These are phyloP conservation scores for Artomyces pyxidatus DNA, from an alignment of 768 basidiomycete species.

Conservation along the genomic window DNA sequence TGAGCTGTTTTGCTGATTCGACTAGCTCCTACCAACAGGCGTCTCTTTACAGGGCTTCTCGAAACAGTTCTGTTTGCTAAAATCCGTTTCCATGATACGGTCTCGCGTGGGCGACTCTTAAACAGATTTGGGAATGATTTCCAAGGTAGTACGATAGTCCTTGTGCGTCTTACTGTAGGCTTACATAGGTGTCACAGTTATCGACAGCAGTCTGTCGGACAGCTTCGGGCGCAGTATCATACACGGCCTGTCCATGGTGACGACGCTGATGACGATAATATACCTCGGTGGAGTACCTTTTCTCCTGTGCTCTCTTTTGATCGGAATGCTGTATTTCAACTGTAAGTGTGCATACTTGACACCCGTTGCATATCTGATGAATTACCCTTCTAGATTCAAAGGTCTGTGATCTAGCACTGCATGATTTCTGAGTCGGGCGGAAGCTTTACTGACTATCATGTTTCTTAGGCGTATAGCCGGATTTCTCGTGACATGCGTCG, in stretches of 20 bases:
- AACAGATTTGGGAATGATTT: slow-evolving; percentile 90
- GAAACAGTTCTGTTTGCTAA: slow-evolving; percentile 81
- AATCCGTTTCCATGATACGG: slow-evolving; percentile 89
- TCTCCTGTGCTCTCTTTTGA: slow-evolving; percentile 44
- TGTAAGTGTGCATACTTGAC: too few species aligned
- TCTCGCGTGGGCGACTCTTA: slow-evolving; percentile 73
- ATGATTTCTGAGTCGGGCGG: too few species aligned
- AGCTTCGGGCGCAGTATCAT: slow-evolving; percentile 77
- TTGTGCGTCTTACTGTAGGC: not conserved
- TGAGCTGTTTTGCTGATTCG: slow-evolving; percentile 17
- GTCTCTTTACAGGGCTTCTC: slow-evolving; percentile 38
- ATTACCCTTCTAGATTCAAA: too few species aligned
- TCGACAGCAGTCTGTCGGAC: slow-evolving; percentile 78
- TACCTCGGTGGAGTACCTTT: slow-evolving; percentile 75
- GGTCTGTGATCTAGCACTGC: too few species aligned
- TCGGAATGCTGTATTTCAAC: slow-evolving; percentile 64
- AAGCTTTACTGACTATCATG: too few species aligned
- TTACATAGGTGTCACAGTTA: slow-evolving; percentile 35
- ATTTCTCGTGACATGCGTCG: slow-evolving; percentile 83
- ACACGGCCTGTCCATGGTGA: slow-evolving; percentile 58
- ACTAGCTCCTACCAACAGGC: slow-evolving; percentile 3
- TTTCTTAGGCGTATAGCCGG: slow-evolving; percentile 63
- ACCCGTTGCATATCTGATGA: too few species aligned
- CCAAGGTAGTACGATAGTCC: slow-evolving; percentile 49
- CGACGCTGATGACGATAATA: slow-evolving; percentile 68